Evolutionary conservation across 1,284 basidiomycete species (phyloP).

Genomic region (Marasmius tenuissimus): DNA sequence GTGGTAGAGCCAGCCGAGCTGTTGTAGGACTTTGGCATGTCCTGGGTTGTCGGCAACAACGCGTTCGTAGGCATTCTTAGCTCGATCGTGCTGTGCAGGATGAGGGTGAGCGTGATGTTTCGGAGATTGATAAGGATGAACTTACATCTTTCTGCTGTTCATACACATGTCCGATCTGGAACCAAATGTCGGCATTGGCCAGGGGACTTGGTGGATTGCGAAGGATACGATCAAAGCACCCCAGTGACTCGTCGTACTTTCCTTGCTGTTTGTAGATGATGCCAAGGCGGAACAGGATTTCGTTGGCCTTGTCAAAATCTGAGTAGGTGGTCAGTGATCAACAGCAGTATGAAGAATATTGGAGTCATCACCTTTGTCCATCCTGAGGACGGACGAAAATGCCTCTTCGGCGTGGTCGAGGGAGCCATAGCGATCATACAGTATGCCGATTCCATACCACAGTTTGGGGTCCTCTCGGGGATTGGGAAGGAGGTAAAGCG

Average conservation of each 20-base stretch:
- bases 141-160: constrained; percentile 94
- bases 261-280: constrained; percentile 99
- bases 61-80: constrained; percentile 96
- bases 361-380: constrained; percentile 82
- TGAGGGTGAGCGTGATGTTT: constrained; percentile 8
- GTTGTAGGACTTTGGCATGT: constrained; percentile 97
- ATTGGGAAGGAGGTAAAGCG: constrained; percentile 92
- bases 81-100: constrained; percentile 71
- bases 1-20: constrained; percentile 97
- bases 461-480: constrained; percentile 98
- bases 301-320: constrained; percentile 99
- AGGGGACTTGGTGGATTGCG: constrained; percentile 94
- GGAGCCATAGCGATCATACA: constrained; percentile 98
- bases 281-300: constrained; percentile 96
- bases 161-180: constrained; percentile 99
- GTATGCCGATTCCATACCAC: constrained; percentile 99
- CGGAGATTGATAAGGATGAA: constrained; percentile 14
- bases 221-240: constrained; percentile 95
- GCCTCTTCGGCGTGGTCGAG: constrained; percentile 99
- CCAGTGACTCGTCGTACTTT: constrained; percentile 84
- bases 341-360: constrained; percentile 7
- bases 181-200: constrained; percentile 98
- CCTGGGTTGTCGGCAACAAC: constrained; percentile 92
- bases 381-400: constrained; percentile 92
- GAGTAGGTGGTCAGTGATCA: constrained; percentile 28